Evolutionary conservation across 2,329 filamentous ascomycete species (phyloP).

Genomic region (Whalleya microplaca): DNA sequence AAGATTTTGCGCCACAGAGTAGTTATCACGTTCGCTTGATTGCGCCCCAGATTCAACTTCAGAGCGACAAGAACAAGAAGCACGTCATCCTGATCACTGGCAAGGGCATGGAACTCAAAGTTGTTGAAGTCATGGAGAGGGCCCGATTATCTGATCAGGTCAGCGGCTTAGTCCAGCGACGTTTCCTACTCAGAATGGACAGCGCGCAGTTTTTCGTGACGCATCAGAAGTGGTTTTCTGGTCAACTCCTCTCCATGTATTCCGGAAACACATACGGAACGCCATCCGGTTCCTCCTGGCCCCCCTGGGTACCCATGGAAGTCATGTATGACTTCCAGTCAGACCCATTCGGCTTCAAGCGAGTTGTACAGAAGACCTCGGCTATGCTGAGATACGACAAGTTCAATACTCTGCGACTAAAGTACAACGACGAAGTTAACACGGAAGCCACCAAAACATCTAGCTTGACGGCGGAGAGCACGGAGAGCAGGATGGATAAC

Average conservation of each 20-base stretch:
- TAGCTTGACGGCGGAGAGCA: slow-evolving; percentile 55
- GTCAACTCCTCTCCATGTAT: slow-evolving; percentile 87
- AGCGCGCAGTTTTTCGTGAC: slow-evolving; percentile 98
- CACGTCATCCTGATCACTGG: slow-evolving; percentile 95
- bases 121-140: slow-evolving; percentile 98
- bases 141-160: slow-evolving; percentile 89
- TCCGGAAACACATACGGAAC: slow-evolving; percentile 92
- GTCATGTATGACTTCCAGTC: slow-evolving; percentile 96
- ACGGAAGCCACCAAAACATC: slow-evolving; percentile 59
- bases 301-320: slow-evolving; percentile 97
- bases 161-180: slow-evolving; percentile 90
- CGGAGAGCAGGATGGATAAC: slow-evolving; percentile 87
- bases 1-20: slow-evolving; percentile 88
- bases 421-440: slow-evolving; percentile 93
- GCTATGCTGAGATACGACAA: slow-evolving; percentile 95
- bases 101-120: slow-evolving; percentile 97
- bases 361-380: slow-evolving; percentile 95
- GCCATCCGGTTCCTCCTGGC: slow-evolving; percentile 84
- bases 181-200: slow-evolving; percentile 94
- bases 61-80: slow-evolving; percentile 97
- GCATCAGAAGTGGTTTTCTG: slow-evolving; percentile 86
- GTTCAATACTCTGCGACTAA: slow-evolving; percentile 94
- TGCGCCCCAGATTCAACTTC: slow-evolving; percentile 95
- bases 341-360: slow-evolving; percentile 96
- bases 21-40: slow-evolving; percentile 95